Conservation (phyloP, 2,329 filamentous ascomycete species). For the Cladorrhinum sp. region DNA sequence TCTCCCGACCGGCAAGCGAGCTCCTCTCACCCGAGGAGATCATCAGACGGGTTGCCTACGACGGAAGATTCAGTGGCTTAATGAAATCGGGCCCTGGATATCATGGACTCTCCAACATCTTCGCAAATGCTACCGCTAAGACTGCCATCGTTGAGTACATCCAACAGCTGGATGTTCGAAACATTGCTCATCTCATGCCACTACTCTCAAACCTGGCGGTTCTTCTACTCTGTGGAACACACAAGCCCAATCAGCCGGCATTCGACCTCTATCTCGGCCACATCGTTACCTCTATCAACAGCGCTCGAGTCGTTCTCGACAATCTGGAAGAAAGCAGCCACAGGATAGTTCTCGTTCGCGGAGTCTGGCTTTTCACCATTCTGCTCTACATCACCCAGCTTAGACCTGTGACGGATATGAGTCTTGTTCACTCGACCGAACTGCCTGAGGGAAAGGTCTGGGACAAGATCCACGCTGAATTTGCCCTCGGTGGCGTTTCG, state of each 20-base stretch:
- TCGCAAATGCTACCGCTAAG: constrained; percentile 20
- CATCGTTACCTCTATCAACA: constrained; percentile 25
- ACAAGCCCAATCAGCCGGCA: constrained; percentile 23
- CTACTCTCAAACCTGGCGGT: constrained; percentile 25
- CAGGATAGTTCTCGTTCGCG: constrained; percentile 19
- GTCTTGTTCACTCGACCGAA: constrained; percentile 15
- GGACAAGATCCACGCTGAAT: constrained; percentile 14
- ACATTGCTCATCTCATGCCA: constrained; percentile 15
- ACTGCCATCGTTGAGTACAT: constrained; percentile 26
- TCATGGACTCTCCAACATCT: constrained; percentile 19
- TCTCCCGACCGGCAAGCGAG: constrained; percentile 3
- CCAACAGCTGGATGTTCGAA: constrained; percentile 23
- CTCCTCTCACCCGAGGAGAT: constrained; percentile 21
- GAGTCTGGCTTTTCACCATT: constrained; percentile 27
- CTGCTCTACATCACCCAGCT: constrained; percentile 30
- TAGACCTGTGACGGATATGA: constrained; percentile 25
- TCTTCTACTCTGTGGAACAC: constrained; percentile 24
- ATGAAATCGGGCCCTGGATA: constrained; percentile 28
- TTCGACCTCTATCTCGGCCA: constrained; percentile 28
- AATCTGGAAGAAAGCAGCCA: constrained; percentile 11
- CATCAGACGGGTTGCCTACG: constrained; percentile 23
- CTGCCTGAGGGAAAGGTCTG: constrained; percentile 10
- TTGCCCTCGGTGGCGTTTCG: background rate
- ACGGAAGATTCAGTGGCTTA: constrained; percentile 27
- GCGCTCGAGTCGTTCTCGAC: constrained; percentile 21